Base-by-base conservation (phyloP, 2,329 filamentous ascomycete genomes). In the Thyridium curvatum region DNA sequence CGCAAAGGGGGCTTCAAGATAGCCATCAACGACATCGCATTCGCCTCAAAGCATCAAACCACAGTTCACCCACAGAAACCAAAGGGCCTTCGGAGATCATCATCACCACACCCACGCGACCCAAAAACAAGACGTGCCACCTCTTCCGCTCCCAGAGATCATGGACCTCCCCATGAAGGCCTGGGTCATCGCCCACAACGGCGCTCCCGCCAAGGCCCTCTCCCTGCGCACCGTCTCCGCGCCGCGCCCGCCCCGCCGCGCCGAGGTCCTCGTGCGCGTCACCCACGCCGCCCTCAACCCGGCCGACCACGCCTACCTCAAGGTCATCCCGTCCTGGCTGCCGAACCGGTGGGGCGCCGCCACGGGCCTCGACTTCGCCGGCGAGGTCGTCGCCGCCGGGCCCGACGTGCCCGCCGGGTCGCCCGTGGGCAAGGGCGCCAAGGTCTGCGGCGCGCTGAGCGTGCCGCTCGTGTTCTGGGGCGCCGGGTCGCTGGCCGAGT, bases 221-320 rank as follows among this genome's bases (percentile, higher is more conserved):
- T 32, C 42, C 6, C 38, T 60, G 6, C 46, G 44, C 34, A 43
- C 41, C n/a, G 41, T 44, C 14, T 45, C 47, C 12, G n/a, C 34
- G 16, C 37, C 12, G 17, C 44, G 42, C 40, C 44, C 30, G 16
- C 37, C 39, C 15, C 51, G 37, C 12, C 33, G 39, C 18, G 33
- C 41, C 8, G 42, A 55, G 18, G 43, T 63, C 32, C 48, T 61
- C 32, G 39, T 64, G 34, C 51, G 46, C 33, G 51, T 64, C 21
- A 48, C 52, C 8, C 52, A 61, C 44, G 55, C 59, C 4, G 52
- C 59, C 12, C 54, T 64, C 35, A 64, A 65, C 45, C 61, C 60
- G 12, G 60, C 51, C 39, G 59, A 64, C 43, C 37, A 58, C 8
- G 48, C 56, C 34, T 51, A 56, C 38, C 58, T 64, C 45, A 30